Conservation (phyloP, 2,329 filamentous ascomycete species). For the Hawksworthiomyces lignivorus region DNA sequence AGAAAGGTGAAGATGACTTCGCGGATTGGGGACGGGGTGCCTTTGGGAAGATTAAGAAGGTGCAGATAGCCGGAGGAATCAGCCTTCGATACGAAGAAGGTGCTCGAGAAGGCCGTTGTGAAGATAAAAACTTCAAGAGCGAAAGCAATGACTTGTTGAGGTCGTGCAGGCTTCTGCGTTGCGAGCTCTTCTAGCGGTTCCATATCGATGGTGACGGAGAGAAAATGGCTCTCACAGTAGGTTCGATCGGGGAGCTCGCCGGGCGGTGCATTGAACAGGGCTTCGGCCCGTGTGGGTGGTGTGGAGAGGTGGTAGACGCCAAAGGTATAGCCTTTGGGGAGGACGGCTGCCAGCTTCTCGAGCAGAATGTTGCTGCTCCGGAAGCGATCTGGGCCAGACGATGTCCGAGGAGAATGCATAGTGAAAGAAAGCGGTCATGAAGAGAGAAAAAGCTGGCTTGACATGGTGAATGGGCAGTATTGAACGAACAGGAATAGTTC, state of each 20-base stretch:
- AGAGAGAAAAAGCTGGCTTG: no score
- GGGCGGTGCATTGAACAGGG: constrained; percentile 74
- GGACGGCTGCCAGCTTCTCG: constrained; percentile 37
- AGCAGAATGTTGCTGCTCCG: constrained; percentile 24
- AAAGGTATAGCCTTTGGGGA: constrained; percentile 51
- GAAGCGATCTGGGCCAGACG: constrained; percentile 1
- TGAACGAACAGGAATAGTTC: no score
- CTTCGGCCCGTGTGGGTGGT: constrained; percentile 62
- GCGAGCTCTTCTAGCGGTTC: neutral
- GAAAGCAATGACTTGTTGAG: constrained; percentile 56
- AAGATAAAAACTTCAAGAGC: constrained; percentile 86
- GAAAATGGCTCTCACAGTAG: constrained; percentile 77
- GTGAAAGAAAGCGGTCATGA: no score
- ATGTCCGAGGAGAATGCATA: no score
- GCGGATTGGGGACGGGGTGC: constrained; percentile 65
- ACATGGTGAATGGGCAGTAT: no score
- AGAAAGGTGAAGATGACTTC: constrained; percentile 69
- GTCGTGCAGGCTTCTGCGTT: neutral
- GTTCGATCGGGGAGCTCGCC: constrained; percentile 66
- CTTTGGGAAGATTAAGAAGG: constrained; percentile 53
- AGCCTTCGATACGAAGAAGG: constrained; percentile 91
- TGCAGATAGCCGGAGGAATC: constrained; percentile 88
- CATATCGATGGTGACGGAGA: constrained; percentile 42
- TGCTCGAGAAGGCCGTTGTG: constrained; percentile 70
- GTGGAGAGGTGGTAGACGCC: constrained; percentile 82